Conservation (phyloP, 2,329 filamentous ascomycete species). For the Ophiostoma novo-ulmi region DNA sequence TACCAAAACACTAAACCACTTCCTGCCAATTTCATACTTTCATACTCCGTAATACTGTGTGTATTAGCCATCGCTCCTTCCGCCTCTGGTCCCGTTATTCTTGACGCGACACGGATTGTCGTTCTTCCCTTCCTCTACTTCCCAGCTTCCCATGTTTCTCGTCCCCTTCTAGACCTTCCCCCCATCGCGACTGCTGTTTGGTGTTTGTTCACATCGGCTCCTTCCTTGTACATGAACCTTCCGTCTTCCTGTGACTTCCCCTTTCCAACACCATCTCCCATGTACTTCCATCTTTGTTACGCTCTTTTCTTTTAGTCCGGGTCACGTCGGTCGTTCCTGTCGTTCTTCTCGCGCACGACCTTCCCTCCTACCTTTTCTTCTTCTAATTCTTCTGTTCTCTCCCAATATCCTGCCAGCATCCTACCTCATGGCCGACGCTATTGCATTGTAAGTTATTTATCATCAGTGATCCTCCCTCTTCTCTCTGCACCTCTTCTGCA, state of each 20-base stretch:
- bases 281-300: not conserved
- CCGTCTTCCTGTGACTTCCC: not conserved
- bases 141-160: not conserved
- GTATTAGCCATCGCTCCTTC: conserved; percentile 24
- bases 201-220: conserved; percentile 10
- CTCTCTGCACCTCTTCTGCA: not conserved
- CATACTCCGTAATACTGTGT: conserved; percentile 16
- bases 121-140: conserved; percentile 24
- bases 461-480: not conserved
- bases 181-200: conserved; percentile 8
- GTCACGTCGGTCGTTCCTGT: conserved; percentile 11
- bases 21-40: conserved; percentile 19
- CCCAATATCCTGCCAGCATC: not conserved
- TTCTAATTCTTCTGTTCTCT: not conserved
- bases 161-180: conserved; percentile 8
- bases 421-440: not conserved
- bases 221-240: conserved; percentile 3
- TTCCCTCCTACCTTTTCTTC: not conserved
- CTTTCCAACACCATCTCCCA: not conserved
- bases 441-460: not conserved
- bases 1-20: conserved; percentile 12
- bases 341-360: not conserved
- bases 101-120: conserved; percentile 25
- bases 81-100: conserved; percentile 24
- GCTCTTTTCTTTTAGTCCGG: conserved; percentile 3